Evolutionary conservation across 495 filamentous ascomycete species (phyloP).

Genomic region (Penicillium parvum): DNA sequence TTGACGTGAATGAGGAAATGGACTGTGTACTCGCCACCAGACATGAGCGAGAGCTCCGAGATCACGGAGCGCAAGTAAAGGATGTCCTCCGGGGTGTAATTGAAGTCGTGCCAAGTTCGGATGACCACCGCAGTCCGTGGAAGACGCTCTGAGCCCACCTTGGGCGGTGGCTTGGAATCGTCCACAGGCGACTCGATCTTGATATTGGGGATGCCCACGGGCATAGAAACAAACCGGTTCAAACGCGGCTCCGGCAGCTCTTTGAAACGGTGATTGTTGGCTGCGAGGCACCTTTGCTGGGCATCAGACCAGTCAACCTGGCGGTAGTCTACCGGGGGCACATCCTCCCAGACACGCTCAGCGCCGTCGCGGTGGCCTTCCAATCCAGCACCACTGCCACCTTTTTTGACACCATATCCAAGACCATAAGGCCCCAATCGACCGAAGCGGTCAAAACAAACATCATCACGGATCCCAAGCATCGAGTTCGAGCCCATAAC

Average conservation of each 20-base stretch:
- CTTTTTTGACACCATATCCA: constrained; percentile 71
- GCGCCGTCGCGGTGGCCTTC: constrained; percentile 73
- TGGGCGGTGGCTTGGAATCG: constrained; percentile 6
- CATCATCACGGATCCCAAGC: constrained; percentile 73
- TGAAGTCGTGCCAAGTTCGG: constrained; percentile 59
- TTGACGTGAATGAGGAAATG: constrained; percentile 67
- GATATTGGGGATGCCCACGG: constrained; percentile 29
- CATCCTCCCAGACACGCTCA: constrained; percentile 66
- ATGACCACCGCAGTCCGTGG: constrained; percentile 58
- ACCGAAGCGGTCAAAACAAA: constrained; percentile 93
- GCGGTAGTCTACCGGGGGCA: constrained; percentile 66
- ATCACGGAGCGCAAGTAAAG: constrained; percentile 56
- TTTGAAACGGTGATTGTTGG: constrained; percentile 71
- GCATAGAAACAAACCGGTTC: constrained; percentile 45
- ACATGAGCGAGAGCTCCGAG: constrained; percentile 57
- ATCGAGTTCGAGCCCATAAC: constrained; percentile 78
- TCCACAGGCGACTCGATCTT: constrained; percentile 9
- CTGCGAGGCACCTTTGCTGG: constrained; percentile 63
- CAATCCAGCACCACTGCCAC: constrained; percentile 77
- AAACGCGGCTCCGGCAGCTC: constrained; percentile 37
- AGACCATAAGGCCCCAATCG: constrained; percentile 84
- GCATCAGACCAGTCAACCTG: constrained; percentile 69
- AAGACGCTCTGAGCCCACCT: constrained; percentile 31
- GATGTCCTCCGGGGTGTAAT: constrained; percentile 49
- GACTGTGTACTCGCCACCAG: constrained; percentile 59